Evolutionary conservation across 208 protist species (phyloP).

Genomic region (Trichomonas tenax): DNA sequence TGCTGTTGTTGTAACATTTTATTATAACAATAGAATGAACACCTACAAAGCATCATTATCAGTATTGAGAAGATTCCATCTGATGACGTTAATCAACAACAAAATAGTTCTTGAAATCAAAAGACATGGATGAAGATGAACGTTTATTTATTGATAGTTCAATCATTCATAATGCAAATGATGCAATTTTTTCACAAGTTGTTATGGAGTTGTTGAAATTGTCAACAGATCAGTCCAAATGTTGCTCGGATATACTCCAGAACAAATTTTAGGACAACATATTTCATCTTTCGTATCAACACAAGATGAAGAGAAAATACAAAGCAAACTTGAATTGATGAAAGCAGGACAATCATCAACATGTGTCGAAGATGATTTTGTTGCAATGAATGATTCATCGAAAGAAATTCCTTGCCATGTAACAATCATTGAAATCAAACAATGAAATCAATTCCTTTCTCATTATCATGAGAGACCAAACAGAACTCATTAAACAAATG

Average conservation of each 20-base stretch:
- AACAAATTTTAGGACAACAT: slow-evolving; percentile 4
- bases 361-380: background rate
- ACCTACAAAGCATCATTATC: background rate
- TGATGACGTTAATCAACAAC: background rate
- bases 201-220: background rate
- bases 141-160: background rate
- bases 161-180: background rate
- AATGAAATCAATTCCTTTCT: background rate
- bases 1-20: background rate
- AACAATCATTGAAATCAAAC: background rate
- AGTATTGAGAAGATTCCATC: background rate
- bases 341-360: background rate
- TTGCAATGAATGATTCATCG: background rate
- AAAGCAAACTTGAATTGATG: background rate
- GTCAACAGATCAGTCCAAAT: background rate
- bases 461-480: background rate
- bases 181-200: background rate
- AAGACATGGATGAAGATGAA: background rate
- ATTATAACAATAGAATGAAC: background rate
- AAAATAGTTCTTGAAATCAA: background rate
- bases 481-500: background rate
- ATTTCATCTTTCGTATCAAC: background rate
- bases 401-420: background rate
- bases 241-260: background rate
- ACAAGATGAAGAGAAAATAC: background rate